Percentiles rank a stretch among this genome's conserved stretches.
Conservation (phyloP, 2,329 filamentous ascomycete species). For the Venturia effusa region DNA sequence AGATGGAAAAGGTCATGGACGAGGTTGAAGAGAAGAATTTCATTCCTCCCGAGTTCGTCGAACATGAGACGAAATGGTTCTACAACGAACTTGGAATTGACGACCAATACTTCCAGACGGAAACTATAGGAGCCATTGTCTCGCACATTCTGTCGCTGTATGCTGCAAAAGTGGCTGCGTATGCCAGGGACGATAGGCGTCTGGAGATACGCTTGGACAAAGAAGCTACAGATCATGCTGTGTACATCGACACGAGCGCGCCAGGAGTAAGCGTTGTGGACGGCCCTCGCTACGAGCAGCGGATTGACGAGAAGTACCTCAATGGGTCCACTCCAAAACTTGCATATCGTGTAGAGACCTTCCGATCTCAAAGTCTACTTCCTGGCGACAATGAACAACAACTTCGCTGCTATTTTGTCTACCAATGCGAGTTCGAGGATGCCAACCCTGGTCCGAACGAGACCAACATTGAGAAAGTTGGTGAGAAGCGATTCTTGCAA, state of each 20-base stretch:
- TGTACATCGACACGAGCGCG: constrained; percentile 96
- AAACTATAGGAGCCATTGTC: constrained; percentile 74
- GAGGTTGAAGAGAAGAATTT: constrained; percentile 69
- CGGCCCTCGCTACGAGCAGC: constrained; percentile 86
- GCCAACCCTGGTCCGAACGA: constrained; percentile 62
- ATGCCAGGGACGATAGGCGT: constrained; percentile 76
- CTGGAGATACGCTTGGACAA: constrained; percentile 91
- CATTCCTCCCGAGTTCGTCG: constrained; percentile 73
- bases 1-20: constrained; percentile 82
- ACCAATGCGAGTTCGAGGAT: constrained; percentile 85
- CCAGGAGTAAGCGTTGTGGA: constrained; percentile 66
- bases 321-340: constrained; percentile 61
- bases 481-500: constrained; percentile 85
- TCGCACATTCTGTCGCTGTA: constrained; percentile 94
- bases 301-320: constrained; percentile 84
- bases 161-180: constrained; percentile 90
- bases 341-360: constrained; percentile 91
- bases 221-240: constrained; percentile 87
- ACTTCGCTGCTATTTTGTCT: constrained; percentile 96
- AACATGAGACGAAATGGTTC: constrained; percentile 87
- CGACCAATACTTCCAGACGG: constrained; percentile 94
- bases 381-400: constrained; percentile 68
- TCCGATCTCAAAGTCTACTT: constrained; percentile 70
- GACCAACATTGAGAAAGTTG: constrained; percentile 82
- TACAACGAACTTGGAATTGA: constrained; percentile 97